Conservation (phyloP, 108 stramenopile species). For the Stephanodiscus minutulus region DNA sequence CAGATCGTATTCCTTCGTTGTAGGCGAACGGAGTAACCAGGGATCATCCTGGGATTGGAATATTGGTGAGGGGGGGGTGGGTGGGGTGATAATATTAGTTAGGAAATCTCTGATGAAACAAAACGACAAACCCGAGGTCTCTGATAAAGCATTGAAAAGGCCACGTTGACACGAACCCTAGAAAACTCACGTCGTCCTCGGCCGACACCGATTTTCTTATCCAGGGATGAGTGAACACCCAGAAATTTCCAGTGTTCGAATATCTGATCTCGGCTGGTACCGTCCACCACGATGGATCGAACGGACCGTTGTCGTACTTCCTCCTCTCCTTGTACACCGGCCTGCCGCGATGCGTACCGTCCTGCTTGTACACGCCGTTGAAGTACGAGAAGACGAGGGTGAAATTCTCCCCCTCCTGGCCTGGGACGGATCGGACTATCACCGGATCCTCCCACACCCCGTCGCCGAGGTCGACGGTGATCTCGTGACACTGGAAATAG, state of each 20-base stretch:
- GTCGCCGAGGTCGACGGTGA: neutral
- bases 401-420: neutral
- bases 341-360: neutral
- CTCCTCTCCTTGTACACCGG: conserved; percentile 3
- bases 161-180: too few relatives aligned
- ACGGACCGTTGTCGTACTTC: neutral
- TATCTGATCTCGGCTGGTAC: neutral
- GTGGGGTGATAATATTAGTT: too few relatives aligned
- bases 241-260: neutral
- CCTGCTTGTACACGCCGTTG: neutral
- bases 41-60: neutral
- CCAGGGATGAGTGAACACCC: conserved; percentile 3
- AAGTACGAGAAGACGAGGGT: conserved; percentile 9
- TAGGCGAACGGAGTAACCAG: neutral
- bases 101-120: too few relatives aligned
- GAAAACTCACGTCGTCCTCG: neutral
- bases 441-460: conserved; percentile 3
- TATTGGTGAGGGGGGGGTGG: too few relatives aligned
- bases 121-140: too few relatives aligned
- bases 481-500: neutral
- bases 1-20: neutral
- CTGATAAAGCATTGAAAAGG: too few relatives aligned
- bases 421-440: neutral
- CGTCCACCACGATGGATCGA: too few relatives aligned
- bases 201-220: neutral